Evolutionary conservation across 257 asterid genomes (phyloP), one percentile per base, ranked within the genome.

Genomic region (Petrea volubilis): DNA sequence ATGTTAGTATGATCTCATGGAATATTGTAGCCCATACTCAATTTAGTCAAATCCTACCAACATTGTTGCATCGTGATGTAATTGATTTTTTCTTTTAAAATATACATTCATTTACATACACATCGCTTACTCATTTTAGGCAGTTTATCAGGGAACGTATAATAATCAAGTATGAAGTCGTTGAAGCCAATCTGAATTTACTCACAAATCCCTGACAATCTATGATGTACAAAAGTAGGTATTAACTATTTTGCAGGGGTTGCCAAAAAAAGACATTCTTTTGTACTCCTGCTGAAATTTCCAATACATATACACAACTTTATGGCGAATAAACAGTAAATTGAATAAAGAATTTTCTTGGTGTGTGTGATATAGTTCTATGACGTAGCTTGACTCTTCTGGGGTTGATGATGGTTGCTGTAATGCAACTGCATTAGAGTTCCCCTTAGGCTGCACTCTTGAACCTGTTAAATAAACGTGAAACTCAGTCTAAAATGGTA

Each of bases 381-480:
- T 17, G 56, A 24, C 2, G 66, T 64, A 53, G 46, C 73, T 55
- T 67, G 73, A 73, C 44, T 68, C 70, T 55, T 67, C n/a, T 52
- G 43, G 56, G 65, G 33, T 46, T 51, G 72, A 43, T 21, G 59
- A 57, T 46, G 44, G 57, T 14, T 72, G 71, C 33, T 20, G 27
- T 27, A 15, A 41, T 52, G 55, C 76, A 62, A 31, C 31, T 78
- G 85, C 66, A 83, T 57, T 68, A 80, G 41, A 34, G 80, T 43
- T 70, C 79, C 82, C 33, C 74, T 63, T 59, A 86, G 77, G 72
- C 90, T 84, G 77, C 88, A 80, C 60, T 86, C 90, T 46, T 53
- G 80, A 33, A 74, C 79, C 88, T 83, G 79, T 71, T 20, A 31
- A 36, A 18, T 15, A 0, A 66, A 69, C 20, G 31, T 1, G 36